Percentiles rank a stretch among this genome's conserved stretches.
Evolutionary conservation across 2,329 filamentous ascomycete species (phyloP).

Genomic region (Zymoseptoria ardabiliae): DNA sequence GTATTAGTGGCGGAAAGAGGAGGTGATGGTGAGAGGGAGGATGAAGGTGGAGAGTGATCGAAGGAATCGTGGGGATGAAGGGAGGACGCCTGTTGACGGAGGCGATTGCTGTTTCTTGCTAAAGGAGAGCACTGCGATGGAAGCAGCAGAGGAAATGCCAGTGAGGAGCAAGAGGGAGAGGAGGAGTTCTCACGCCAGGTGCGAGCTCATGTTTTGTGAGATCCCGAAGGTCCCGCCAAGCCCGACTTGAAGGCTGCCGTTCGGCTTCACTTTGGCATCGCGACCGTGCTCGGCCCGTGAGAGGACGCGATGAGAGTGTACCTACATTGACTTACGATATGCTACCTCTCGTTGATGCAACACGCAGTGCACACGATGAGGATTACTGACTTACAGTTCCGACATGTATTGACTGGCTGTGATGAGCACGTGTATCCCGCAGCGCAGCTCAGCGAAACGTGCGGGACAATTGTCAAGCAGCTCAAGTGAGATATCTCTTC

Average conservation of each 20-base stretch:
- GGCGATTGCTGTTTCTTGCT: conserved; percentile 1
- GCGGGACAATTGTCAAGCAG: conserved; percentile 22
- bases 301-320: neutral
- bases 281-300: neutral
- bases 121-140: conserved; percentile 4
- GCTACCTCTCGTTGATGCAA: neutral
- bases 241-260: neutral
- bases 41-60: neutral
- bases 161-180: neutral
- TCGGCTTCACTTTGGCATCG: neutral
- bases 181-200: neutral
- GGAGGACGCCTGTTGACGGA: neutral
- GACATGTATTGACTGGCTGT: conserved; percentile 6
- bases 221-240: neutral
- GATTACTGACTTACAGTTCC: neutral
- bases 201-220: neutral
- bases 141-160: neutral
- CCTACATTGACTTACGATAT: neutral
- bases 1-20: neutral
- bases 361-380: neutral
- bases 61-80: neutral
- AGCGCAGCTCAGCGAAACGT: conserved; percentile 15
- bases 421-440: conserved; percentile 19
- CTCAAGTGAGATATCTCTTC: conserved; percentile 30
- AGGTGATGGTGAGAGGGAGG: neutral